Percentiles rank a stretch among this genome's conserved stretches.
Evolutionary conservation across 2,329 filamentous ascomycete species (phyloP).

Genomic region (Microcera coccophila): DNA sequence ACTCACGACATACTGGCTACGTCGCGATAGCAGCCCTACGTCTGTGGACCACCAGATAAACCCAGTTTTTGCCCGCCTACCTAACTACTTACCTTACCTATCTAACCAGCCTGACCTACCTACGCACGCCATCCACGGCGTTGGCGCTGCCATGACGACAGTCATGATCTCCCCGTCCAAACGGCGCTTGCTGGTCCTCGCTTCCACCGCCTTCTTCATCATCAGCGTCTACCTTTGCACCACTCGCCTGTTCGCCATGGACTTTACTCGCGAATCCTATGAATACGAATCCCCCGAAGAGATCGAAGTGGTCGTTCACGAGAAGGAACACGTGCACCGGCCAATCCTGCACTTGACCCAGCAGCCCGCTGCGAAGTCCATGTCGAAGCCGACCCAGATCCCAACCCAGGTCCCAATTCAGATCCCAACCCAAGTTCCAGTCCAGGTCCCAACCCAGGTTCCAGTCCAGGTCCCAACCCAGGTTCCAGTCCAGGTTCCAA

Average conservation of each 20-base stretch:
- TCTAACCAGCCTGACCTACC: too few relatives aligned
- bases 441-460: background rate
- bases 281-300: background rate
- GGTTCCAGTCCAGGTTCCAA: background rate
- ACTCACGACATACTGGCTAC: too few relatives aligned
- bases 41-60: too few relatives aligned
- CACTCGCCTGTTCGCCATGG: slow-evolving; percentile 30
- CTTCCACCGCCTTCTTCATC: slow-evolving; percentile 32
- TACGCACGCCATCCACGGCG: too few relatives aligned
- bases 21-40: too few relatives aligned
- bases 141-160: slow-evolving; percentile 9
- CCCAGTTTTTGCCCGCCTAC: too few relatives aligned
- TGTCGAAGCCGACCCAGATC: background rate
- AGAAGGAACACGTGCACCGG: too few relatives aligned
- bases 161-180: slow-evolving; percentile 25
- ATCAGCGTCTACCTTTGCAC: slow-evolving; percentile 33
- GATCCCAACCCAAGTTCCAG: background rate
- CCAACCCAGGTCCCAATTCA: background rate
- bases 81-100: too few relatives aligned
- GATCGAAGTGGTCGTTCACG: slow-evolving; percentile 1
- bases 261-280: slow-evolving; percentile 10
- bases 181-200: slow-evolving; percentile 30
- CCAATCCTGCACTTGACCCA: too few relatives aligned
- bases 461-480: background rate
- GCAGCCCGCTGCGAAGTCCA: too few relatives aligned